phyloP scores from a whole-genome alignment of 305 asterid species.

The Ilex paraguariensis region DNA sequence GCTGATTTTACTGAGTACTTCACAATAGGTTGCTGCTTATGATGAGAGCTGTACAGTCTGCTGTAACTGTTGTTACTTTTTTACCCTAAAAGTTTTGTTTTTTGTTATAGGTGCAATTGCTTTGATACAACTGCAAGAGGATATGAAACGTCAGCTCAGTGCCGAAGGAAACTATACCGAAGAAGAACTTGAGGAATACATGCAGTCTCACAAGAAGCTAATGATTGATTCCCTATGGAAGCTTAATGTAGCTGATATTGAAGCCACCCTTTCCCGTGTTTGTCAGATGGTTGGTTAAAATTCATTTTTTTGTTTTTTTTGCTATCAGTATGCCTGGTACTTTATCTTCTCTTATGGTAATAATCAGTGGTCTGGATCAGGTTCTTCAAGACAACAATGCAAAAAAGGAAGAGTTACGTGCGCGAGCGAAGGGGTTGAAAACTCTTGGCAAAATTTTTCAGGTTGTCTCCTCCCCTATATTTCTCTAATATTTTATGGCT shows the following conservation, averaged over 20 bases:
- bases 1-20: no score
- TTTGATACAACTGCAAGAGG: conserved; percentile 94
- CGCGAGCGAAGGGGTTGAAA: conserved; percentile 91
- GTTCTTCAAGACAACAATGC: conserved; percentile 77
- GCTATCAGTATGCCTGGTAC: no score
- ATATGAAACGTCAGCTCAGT: conserved; percentile 78
- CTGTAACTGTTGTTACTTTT: no score
- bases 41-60: no score
- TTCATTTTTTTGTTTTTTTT: conserved; percentile 10
- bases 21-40: no score
- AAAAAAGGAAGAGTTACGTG: conserved; percentile 87
- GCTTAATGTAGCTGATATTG: conserved; percentile 98
- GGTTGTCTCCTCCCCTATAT: conserved; percentile 27
- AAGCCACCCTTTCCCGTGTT: conserved; percentile 84
- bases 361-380: conserved; percentile 28
- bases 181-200: conserved; percentile 82
- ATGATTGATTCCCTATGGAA: conserved; percentile 98
- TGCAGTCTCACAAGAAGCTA: conserved; percentile 90
- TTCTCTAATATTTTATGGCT: conserved; percentile 1
- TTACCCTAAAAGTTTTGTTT: no score
- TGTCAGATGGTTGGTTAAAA: conserved; percentile 77
- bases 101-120: conserved; percentile 79
- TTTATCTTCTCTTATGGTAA: no score
- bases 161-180: conserved; percentile 90
- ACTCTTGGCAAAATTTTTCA: conserved; percentile 88